A percentile compares a stretch with the other conserved stretches of the same genome.
Conservation (phyloP, 768 basidiomycete genomes). For the Gloeopeniophorella convolvens region DNA sequence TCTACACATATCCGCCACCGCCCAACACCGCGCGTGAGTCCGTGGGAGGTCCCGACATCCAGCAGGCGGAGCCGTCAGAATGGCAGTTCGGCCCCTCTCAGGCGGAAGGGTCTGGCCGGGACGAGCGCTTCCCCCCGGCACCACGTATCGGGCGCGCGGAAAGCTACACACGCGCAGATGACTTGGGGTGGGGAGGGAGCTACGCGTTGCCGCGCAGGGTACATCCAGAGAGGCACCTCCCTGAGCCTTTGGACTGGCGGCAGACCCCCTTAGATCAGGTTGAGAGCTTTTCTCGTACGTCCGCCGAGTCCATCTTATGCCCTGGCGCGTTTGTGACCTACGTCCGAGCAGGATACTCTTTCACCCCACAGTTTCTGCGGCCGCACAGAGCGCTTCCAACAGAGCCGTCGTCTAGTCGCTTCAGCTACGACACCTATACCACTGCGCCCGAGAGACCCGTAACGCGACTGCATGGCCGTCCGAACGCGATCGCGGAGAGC, state of each 20-base stretch:
- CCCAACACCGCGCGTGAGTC: constrained; percentile 3
- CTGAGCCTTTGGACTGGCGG: constrained; percentile 14
- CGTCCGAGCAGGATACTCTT: neutral
- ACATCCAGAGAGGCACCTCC: neutral
- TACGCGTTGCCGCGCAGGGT: neutral
- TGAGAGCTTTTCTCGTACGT: constrained; percentile 5
- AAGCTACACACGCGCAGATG: constrained; percentile 20
- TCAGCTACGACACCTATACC: constrained; percentile 11
- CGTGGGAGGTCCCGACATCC: neutral
- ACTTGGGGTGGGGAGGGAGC: neutral
- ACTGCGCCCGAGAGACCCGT: constrained; percentile 2
- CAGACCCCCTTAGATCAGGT: neutral
- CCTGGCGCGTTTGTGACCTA: neutral
- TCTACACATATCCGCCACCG: constrained; percentile 23
- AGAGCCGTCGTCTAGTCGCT: constrained; percentile 13
- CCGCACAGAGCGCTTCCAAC: constrained; percentile 9
- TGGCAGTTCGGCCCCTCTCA: constrained; percentile 7
- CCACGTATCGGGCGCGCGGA: constrained; percentile 18
- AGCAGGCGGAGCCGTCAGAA: neutral
- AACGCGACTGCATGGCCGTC: constrained; percentile 1
- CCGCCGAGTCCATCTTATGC: neutral
- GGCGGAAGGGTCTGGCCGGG: constrained; percentile 5
- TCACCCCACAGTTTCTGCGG: neutral
- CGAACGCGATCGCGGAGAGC: neutral
- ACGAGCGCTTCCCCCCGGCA: constrained; percentile 3